A percentile compares a stretch with the other conserved stretches of the same genome.
Conservation (phyloP, 2,329 filamentous ascomycete species). For the Lachnellula subtilissima region DNA sequence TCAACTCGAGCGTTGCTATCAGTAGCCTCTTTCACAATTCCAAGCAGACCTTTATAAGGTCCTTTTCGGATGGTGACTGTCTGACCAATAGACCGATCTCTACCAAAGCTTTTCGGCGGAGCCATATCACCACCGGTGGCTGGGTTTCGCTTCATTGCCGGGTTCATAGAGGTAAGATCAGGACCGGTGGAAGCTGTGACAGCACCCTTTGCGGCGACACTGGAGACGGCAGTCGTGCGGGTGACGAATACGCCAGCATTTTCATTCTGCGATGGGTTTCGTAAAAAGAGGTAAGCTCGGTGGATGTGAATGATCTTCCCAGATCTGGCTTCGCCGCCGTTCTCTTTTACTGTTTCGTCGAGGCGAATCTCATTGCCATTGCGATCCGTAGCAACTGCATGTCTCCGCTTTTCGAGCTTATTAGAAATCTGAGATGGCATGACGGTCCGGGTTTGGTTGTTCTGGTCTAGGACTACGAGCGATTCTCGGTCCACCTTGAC, state of each 20-base stretch:
- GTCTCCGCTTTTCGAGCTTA: conserved; percentile 75
- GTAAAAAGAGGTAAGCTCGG: conserved; percentile 84
- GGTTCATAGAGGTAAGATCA: conserved; percentile 88
- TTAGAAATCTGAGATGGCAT: conserved; percentile 90
- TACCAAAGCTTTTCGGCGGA: conserved; percentile 70
- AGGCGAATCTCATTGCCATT: conserved; percentile 88
- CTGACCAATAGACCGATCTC: conserved; percentile 83
- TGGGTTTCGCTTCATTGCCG: conserved; percentile 70
- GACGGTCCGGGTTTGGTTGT: conserved; percentile 73
- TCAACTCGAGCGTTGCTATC: conserved; percentile 84
- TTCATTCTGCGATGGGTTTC: conserved; percentile 77
- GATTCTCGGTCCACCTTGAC: conserved; percentile 95
- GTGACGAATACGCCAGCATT: conserved; percentile 89
- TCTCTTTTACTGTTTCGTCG: conserved; percentile 90
- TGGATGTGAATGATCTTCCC: conserved; percentile 93
- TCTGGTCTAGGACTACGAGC: conserved; percentile 83
- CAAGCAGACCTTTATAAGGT: conserved; percentile 85
- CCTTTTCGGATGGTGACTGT: conserved; percentile 86
- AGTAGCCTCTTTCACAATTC: conserved; percentile 93
- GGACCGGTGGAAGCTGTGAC: conserved; percentile 57
- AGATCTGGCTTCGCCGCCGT: conserved; percentile 75
- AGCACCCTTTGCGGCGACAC: conserved; percentile 87
- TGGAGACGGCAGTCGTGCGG: conserved; percentile 78
- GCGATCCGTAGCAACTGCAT: conserved; percentile 85
- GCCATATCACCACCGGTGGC: conserved; percentile 47